Evolutionary conservation across 345 rosid species (phyloP), one percentile per base, ranked within the genome.

Genomic region (Ricinus communis): DNA sequence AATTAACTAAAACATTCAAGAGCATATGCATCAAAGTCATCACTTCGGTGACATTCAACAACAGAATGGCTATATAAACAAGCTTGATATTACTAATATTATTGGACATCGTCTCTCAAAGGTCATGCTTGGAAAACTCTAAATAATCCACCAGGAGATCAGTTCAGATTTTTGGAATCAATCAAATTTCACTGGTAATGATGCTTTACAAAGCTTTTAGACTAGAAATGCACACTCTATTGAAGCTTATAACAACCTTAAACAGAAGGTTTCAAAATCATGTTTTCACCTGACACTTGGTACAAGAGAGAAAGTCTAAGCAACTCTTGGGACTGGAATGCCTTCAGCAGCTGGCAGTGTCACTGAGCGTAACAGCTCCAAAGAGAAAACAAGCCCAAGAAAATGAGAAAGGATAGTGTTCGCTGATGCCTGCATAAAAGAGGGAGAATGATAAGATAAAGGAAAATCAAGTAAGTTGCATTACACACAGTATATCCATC

Each of bases 351-450:
- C 79, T n/a, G 97, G 89, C 65, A 90, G 69, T 28, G 99, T 95
- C 63, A 92, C 97, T 0, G 96, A 90, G 31, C 96, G 91, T 85
- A 95, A 83, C 74, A 95, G 86, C 82, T 95, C 99, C 85, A 89
- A 77, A 2, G 98, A 89, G 87, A 80, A 93, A 58, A 87, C 84
- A 46, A 95, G 93, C 33, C 99, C 98, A 61, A 93, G 80, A 76
- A 95, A 95, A 80, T 95, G 99, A 74, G 99, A 95, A 28, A 95
- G 94, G 80, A 93, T 82, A 1, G 98, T 89, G 83, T 92, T 92
- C 45, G 96, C 97, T 6, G 97, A 89, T 66, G 99, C 99, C 99
- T 95, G 86, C 86, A 85, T 40, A 57, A 76, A 30, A 41, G 40
- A 50, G 75, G 47, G 13, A 38, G 68, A 58, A 62, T 22, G 13